Percentiles rank a stretch among this genome's conserved stretches.
Conservation (phyloP, 805 yeast species). For the Blastobotrys robertii region DNA sequence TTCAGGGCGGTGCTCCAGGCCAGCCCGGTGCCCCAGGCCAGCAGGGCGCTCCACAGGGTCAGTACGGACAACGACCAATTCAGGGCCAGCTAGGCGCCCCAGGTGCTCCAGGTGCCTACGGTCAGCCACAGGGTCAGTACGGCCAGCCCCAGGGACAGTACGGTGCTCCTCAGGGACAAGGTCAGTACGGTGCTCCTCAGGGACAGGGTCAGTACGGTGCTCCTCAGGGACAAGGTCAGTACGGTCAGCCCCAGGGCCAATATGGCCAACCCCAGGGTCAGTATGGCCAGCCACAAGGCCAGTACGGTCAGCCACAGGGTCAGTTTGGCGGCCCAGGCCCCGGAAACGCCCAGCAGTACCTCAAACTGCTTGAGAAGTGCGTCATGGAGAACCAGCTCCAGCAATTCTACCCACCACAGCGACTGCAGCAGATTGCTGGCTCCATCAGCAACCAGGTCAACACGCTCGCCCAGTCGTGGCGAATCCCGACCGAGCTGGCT, state of each 20-base stretch:
- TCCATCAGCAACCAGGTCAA: constrained; percentile 15
- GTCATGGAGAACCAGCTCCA: constrained; percentile 22
- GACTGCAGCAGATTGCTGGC: constrained; percentile 20
- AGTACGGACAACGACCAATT: constrained; percentile 9
- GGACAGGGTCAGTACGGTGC: constrained; percentile 2
- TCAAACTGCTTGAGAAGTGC: constrained; percentile 13
- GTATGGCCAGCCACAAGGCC: neutral
- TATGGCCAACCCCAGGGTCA: neutral
- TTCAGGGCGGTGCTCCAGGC: constrained; percentile 4
- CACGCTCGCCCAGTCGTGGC: constrained; percentile 19
- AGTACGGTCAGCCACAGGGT: constrained; percentile 3
- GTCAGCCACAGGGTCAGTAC: constrained; percentile 1
- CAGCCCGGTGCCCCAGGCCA: constrained; percentile 10
- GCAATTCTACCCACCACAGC: constrained; percentile 23
- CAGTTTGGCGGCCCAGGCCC: constrained; percentile 10
- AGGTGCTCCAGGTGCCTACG: neutral
- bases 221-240: neutral
- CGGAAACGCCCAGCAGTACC: constrained; percentile 9
- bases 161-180: constrained; percentile 1
- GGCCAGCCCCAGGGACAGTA: constrained; percentile 7
- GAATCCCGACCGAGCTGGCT: constrained; percentile 23
- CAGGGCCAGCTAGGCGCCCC: constrained; percentile 7
- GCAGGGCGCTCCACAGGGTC: constrained; percentile 7
- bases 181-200: constrained; percentile 4
- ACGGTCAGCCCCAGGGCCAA: neutral